Evolutionary conservation across 2,329 filamentous ascomycete species (phyloP), one percentile per base, ranked within the genome.

Genomic region (Ustulina deusta): DNA sequence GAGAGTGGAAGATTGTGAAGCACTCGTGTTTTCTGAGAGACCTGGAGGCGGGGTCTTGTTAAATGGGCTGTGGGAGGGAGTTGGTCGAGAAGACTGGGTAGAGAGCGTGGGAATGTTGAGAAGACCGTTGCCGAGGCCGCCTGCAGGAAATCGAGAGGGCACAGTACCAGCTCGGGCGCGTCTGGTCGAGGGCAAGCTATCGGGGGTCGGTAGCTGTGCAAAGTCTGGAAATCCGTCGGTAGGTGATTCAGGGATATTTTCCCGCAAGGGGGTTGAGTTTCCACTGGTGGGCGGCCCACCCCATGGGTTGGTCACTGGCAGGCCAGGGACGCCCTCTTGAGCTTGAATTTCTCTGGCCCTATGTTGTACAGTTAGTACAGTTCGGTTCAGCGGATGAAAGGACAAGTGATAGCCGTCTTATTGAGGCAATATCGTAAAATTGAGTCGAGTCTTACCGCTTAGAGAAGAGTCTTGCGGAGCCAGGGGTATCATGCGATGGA

Each of bases 341-440:
- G 94, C 94, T 83, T 98, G 95, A 70, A 98, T 97, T 81, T 99
- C 96, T 79, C 96, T 89, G 73, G 96, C 94, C 78, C 95, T 97
- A 13, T 65, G 25, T 59, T 44, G 17, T 32, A 46, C 42, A 20
- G 63, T 54, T 42, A 78, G 70, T 57, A 49, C 32, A 68, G 61
- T 20, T 62, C 40, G 67, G 61, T 22, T 63, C 61, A 60, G 40
- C 44, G 32, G 60, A 58, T 56, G 63, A 22, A 64, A 54, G 54
- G 65, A 27, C 66, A 63, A 61, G 71, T 64, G 74, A 40, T 61
- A 55, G 36, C 49, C 25, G 61, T 22, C 17, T 22, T 17, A 6
- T 25, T 27, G 40, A 32, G 27, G 38, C 15, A 25, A 20, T 5
- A 56, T 20, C 25, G 32, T 22, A 48, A 52, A 22, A 25, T 40